These are phyloP conservation scores for Penicillium flavigenum DNA, from an alignment of 495 filamentous ascomycete genomes.

Conservation along the genomic window DNA sequence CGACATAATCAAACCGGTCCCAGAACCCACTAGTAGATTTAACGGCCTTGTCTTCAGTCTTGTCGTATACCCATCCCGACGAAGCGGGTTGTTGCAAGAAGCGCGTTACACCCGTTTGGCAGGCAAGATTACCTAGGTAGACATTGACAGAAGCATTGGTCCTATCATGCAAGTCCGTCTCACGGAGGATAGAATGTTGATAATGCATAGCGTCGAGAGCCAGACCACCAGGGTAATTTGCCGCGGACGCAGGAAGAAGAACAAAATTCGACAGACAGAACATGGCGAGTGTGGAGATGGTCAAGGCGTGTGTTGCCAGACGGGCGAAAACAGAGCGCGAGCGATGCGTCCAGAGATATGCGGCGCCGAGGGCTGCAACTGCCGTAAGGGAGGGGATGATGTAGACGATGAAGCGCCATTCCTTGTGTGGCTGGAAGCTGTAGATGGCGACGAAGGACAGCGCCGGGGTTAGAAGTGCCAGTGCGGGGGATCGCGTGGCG, in stretches of 20 bases:
- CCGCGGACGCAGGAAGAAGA: slow-evolving; percentile 65
- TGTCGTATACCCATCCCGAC: slow-evolving; percentile 54
- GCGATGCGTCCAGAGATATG: slow-evolving; percentile 69
- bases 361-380: slow-evolving; percentile 68
- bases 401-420: slow-evolving; percentile 95
- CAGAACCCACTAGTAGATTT: slow-evolving; percentile 71
- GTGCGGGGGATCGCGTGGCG: slow-evolving; percentile 44
- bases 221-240: slow-evolving; percentile 87
- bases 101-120: slow-evolving; percentile 91
- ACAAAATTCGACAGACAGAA: slow-evolving; percentile 61
- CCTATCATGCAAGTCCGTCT: not conserved
- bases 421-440: slow-evolving; percentile 88
- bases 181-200: slow-evolving; percentile 16
- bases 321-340: slow-evolving; percentile 49
- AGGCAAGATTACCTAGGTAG: slow-evolving; percentile 83
- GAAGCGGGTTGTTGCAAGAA: slow-evolving; percentile 58
- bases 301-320: slow-evolving; percentile 52
- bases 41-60: slow-evolving; percentile 47
- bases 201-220: slow-evolving; percentile 58
- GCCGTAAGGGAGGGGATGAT: slow-evolving; percentile 77
- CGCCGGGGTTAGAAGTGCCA: slow-evolving; percentile 61
- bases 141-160: slow-evolving; percentile 41
- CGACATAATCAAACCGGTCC: slow-evolving; percentile 75
- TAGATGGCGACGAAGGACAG: slow-evolving; percentile 75
- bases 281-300: slow-evolving; percentile 57